Evolutionary conservation across 306 rosid genomes (phyloP).

Genomic region (Lotus japonicus): DNA sequence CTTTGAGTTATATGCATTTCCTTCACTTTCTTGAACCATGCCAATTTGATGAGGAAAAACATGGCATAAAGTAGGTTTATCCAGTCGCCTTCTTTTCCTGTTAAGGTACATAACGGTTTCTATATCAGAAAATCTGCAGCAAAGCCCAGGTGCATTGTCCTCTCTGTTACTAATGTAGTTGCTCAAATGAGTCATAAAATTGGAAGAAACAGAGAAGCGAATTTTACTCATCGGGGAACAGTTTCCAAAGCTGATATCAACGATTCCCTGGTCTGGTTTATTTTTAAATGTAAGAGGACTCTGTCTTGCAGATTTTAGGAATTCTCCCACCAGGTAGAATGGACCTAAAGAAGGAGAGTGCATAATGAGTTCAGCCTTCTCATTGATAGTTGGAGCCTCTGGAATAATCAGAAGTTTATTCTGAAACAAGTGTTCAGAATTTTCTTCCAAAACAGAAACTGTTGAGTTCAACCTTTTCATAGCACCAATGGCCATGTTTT

Average conservation of each 20-base stretch:
- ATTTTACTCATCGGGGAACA: neutral
- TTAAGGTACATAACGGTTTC: neutral
- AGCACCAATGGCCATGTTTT: neutral
- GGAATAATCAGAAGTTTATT: slow-evolving; percentile 8
- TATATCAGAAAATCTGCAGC: neutral
- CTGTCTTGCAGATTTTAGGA: neutral
- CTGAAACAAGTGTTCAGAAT: neutral
- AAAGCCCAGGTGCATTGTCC: neutral
- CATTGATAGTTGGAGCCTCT: neutral
- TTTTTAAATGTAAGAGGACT: slow-evolving; percentile 1
- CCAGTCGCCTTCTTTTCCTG: slow-evolving; percentile 27
- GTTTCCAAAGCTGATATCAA: neutral
- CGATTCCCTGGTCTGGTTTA: neutral
- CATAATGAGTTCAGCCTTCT: slow-evolving; percentile 2
- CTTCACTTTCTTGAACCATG: slow-evolving; percentile 16
- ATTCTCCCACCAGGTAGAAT: neutral
- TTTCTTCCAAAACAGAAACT: slow-evolving; percentile 7
- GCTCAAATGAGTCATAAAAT: neutral
- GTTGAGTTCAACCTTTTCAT: neutral
- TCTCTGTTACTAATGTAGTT: neutral
- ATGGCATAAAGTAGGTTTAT: slow-evolving; percentile 1
- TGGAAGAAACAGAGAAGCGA: neutral
- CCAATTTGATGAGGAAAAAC: neutral
- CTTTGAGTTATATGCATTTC: neutral
- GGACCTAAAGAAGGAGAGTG: slow-evolving; percentile 16